Percentiles rank a stretch among this genome's conserved stretches.
phyloP scores from a whole-genome alignment of 2,329 filamentous ascomycete species.

The Harringtonia aguacate region DNA sequence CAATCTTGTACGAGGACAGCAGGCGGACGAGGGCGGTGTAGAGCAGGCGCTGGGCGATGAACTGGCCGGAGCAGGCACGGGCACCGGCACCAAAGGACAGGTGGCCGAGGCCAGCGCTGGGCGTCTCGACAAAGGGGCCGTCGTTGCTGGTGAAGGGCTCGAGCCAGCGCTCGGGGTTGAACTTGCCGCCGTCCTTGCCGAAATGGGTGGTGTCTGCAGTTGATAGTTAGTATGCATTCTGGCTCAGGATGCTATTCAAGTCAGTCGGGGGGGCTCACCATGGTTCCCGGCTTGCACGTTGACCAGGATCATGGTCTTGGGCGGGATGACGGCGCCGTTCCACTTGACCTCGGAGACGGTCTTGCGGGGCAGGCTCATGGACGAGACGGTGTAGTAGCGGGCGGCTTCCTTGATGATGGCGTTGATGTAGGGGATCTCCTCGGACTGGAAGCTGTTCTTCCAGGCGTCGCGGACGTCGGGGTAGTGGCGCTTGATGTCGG shows the following conservation, averaged over 20 bases:
- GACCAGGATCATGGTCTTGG: slow-evolving; percentile 71
- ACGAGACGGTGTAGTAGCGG: slow-evolving; percentile 70
- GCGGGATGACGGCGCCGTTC: slow-evolving; percentile 55
- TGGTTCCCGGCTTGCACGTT: slow-evolving; percentile 69
- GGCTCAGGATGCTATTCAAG: too few species aligned
- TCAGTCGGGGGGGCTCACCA: too few species aligned
- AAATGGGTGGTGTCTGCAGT: slow-evolving; percentile 59
- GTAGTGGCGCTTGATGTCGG: slow-evolving; percentile 61
- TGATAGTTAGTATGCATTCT: too few species aligned
- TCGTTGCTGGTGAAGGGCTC: too few species aligned
- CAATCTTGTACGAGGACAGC: slow-evolving; percentile 22
- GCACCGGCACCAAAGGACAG: slow-evolving; percentile 53
- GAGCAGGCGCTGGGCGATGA: slow-evolving; percentile 52
- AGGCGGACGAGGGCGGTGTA: slow-evolving; percentile 51
- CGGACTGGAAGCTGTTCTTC: slow-evolving; percentile 60
- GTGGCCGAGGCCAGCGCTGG: slow-evolving; percentile 41
- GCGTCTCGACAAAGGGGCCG: too few species aligned
- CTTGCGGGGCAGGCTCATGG: slow-evolving; percentile 63
- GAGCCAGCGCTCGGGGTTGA: slow-evolving; percentile 63
- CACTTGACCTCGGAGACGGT: slow-evolving; percentile 64
- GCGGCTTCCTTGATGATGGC: slow-evolving; percentile 70
- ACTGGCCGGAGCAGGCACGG: slow-evolving; percentile 52
- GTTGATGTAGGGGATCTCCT: slow-evolving; percentile 67
- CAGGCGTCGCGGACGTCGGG: slow-evolving; percentile 63
- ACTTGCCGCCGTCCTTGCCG: slow-evolving; percentile 42